Conservation (phyloP, 2,329 filamentous ascomycete species). For the Calonectria multiphialidica region DNA sequence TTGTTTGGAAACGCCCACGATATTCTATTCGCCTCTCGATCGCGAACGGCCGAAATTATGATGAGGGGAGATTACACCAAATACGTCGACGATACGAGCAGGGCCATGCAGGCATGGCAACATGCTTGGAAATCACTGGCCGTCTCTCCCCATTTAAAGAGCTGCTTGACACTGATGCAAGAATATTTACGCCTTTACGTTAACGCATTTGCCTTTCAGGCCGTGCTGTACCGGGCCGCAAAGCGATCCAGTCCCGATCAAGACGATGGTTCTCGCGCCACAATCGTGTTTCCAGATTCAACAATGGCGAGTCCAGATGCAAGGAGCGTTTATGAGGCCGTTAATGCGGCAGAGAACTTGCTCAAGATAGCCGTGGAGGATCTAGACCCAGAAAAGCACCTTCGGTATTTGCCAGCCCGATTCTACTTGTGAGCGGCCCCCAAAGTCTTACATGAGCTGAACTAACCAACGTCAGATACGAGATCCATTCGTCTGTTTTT, state of each 20-base stretch:
- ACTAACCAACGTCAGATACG: constrained; percentile 4
- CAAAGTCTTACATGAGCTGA: not conserved
- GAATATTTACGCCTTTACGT: constrained; percentile 26
- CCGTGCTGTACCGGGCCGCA: constrained; percentile 22
- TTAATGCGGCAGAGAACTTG: constrained; percentile 22
- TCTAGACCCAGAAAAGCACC: constrained; percentile 22
- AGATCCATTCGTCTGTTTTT: constrained; percentile 29
- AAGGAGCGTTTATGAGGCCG: constrained; percentile 21
- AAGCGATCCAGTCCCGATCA: not conserved
- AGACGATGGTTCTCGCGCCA: not conserved
- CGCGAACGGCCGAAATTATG: constrained; percentile 27
- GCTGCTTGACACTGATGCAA: constrained; percentile 23
- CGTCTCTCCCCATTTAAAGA: constrained; percentile 20
- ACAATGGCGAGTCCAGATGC: constrained; percentile 27
- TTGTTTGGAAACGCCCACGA: constrained; percentile 27
- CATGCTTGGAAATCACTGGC: constrained; percentile 16
- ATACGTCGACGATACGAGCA: constrained; percentile 27
- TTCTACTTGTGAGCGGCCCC: constrained; percentile 21
- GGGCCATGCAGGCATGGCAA: constrained; percentile 23
- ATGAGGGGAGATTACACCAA: constrained; percentile 28
- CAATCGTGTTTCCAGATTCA: constrained; percentile 23
- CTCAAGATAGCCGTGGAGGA: constrained; percentile 24
- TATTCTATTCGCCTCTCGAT: constrained; percentile 24
- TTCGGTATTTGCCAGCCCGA: constrained; percentile 26
- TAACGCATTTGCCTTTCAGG: constrained; percentile 28